Conservation (phyloP, 805 yeast genomes). For the Lipomyces orientalis region DNA sequence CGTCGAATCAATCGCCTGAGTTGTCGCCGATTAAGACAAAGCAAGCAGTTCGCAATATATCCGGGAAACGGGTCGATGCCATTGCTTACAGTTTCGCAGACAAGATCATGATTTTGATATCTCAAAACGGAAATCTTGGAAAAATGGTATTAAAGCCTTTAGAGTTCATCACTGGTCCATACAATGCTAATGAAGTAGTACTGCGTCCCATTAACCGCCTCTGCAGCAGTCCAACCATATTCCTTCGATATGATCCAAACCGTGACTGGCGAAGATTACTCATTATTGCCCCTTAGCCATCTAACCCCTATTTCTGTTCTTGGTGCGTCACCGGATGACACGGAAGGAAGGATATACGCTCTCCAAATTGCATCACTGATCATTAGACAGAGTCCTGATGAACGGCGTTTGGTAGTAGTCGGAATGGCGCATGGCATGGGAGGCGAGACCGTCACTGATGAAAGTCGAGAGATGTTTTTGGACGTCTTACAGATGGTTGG, state of each 20-base stretch:
- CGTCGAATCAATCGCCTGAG: not conserved
- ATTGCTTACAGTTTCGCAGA: constrained; percentile 31
- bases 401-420: constrained; percentile 30
- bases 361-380: constrained; percentile 33
- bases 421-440: constrained; percentile 19
- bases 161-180: not conserved
- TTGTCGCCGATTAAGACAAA: constrained; percentile 14
- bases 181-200: constrained; percentile 16
- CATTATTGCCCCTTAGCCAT: constrained; percentile 30
- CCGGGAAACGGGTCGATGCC: constrained; percentile 29
- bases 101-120: constrained; percentile 30
- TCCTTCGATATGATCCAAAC: constrained; percentile 10
- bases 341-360: constrained; percentile 32
- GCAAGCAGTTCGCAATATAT: constrained; percentile 18
- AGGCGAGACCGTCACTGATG: not conserved
- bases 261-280: constrained; percentile 23
- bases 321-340: constrained; percentile 28
- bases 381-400: constrained; percentile 30
- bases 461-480: constrained; percentile 14
- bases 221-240: constrained; percentile 23
- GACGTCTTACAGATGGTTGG: constrained; percentile 30
- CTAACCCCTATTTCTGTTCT: constrained; percentile 30
- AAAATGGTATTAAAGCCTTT: constrained; percentile 26
- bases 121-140: constrained; percentile 31
- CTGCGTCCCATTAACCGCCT: constrained; percentile 28